Evolutionary conservation across 2,329 filamentous ascomycete genomes (phyloP), one percentile per base, ranked within the genome.

Genomic region (Sclerotiophoma versabilis): DNA sequence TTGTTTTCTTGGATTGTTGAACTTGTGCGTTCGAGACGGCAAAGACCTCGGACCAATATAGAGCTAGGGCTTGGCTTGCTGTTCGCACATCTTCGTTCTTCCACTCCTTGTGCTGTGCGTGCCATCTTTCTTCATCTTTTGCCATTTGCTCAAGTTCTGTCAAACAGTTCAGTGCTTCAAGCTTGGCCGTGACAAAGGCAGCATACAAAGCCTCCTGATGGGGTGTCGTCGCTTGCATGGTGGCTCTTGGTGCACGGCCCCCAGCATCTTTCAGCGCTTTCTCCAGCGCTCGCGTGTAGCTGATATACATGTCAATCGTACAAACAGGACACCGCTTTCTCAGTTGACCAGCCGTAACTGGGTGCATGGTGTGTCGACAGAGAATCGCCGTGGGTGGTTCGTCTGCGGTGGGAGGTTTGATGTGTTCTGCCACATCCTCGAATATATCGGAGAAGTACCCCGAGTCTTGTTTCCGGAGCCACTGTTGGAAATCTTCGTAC

Each of bases 371-470:
- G 45, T 72, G 69, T 43, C 54, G 54, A 27, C 68, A 71, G 22
- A 63, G 9, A 12, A 54, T 51, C 14, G 66, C 67, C 4, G 58
- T 52, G 2, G 58, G 57, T 8, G 54, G 47, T 8, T 60, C 47
- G 26, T 47, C 53, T 10, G 46, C 39, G 20, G 26, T 27, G 2
- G 42, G 17, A 6, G 52, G 17, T 32, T 62, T 57, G 41, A 67
- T 53, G 37, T 66, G 63, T 15, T 60, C 54, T 8, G 59, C 51
- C 4, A 70, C 60, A 30, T 68, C 65, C 11, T 64, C 63, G n/a
- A 70, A 65, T 2, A 62, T 54, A 36, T 72, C 68, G 14, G 69
- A 70, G 33, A 70, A 68, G 46, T 70, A 70, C 5, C 69, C 68
- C 0, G 69, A 71, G 44, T 70, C 69, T 32, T 68, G 66, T 26